phyloP scores from a whole-genome alignment of 2,329 filamentous ascomycete species.

The Chrysoporthe cubensis region DNA sequence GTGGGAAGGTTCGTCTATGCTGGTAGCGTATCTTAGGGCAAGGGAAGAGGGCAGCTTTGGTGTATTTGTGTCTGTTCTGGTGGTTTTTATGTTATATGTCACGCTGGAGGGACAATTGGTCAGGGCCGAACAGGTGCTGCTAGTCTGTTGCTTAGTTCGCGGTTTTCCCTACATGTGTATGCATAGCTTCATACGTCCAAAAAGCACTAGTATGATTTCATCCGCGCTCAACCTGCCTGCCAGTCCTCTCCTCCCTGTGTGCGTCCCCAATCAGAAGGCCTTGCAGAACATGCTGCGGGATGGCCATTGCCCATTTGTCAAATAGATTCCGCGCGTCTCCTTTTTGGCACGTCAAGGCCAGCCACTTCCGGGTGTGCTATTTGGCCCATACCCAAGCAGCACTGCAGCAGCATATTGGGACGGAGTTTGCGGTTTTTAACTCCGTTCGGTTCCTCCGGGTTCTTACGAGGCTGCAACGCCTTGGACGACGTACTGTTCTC shows the following conservation, averaged over 20 bases:
- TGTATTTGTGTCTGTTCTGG: background rate
- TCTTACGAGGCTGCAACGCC: background rate
- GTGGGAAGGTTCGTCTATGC: background rate
- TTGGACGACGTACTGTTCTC: background rate
- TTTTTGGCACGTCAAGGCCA: no score
- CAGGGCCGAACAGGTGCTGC: background rate
- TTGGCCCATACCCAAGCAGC: background rate
- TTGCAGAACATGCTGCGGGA: background rate
- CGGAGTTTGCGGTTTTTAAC: background rate
- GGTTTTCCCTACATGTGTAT: background rate
- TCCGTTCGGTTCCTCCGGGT: background rate
- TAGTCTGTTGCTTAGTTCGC: background rate
- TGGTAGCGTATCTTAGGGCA: background rate
- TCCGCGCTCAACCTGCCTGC: background rate
- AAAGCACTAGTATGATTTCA: background rate
- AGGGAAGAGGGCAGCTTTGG: background rate
- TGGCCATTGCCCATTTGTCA: background rate
- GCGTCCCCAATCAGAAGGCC: background rate
- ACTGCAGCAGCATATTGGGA: background rate
- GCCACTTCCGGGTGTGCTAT: no score
- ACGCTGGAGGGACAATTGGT: background rate
- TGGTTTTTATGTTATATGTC: background rate
- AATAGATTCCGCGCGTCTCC: no score
- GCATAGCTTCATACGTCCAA: background rate
- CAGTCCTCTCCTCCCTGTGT: background rate